Conservation (phyloP, 305 asterid species). For the Ilex paraguariensis region DNA sequence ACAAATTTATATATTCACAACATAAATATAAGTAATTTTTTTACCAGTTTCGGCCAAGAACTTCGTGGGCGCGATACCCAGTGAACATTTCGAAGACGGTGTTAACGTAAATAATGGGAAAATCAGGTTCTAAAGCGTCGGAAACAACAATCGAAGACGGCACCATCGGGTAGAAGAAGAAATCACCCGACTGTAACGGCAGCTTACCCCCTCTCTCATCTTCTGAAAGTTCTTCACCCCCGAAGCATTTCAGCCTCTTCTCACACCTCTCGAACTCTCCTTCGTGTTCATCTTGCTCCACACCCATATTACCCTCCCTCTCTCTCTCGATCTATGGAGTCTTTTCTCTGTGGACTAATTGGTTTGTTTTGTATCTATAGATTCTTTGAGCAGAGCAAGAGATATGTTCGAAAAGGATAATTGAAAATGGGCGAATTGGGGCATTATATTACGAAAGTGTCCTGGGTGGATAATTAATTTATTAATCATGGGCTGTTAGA, state of each 20-base stretch:
- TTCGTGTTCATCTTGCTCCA: constrained; percentile 36
- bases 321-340: not conserved
- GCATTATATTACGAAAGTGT: too few relatives aligned
- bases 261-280: constrained; percentile 23
- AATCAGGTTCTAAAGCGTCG: constrained; percentile 80
- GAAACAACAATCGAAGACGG: constrained; percentile 84
- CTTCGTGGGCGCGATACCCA: constrained; percentile 91
- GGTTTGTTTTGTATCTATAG: too few relatives aligned
- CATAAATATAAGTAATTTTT: not conserved
- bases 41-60: constrained; percentile 95
- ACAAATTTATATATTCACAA: too few relatives aligned
- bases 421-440: too few relatives aligned
- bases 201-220: constrained; percentile 24
- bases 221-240: constrained; percentile 23
- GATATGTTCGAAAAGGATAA: too few relatives aligned
- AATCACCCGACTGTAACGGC: constrained; percentile 22
- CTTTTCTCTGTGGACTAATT: not conserved
- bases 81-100: constrained; percentile 71
- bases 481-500: too few relatives aligned
- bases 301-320: constrained; percentile 35
- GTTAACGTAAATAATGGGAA: constrained; percentile 81
- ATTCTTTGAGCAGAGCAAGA: too few relatives aligned
- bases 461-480: too few relatives aligned
- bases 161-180: constrained; percentile 42
- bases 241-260: constrained; percentile 53